Conservation (phyloP, 352 stramenopile species). For the Globisporangium ultimum region DNA sequence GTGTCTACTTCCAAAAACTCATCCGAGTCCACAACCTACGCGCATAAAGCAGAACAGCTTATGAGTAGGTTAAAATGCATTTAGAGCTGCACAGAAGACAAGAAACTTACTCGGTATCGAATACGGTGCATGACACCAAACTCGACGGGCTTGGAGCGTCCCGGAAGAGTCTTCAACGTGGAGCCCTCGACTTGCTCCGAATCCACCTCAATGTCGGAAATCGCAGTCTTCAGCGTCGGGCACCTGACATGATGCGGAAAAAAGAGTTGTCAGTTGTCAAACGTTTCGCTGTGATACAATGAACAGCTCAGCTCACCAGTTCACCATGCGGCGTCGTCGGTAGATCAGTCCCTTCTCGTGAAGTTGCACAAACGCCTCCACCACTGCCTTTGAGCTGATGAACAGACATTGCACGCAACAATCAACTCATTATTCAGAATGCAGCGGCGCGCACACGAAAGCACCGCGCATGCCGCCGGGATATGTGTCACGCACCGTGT, state of each 20-base stretch:
- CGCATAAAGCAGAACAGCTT: background rate
- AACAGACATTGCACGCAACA: background rate
- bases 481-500: conserved; percentile 88
- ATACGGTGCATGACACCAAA: conserved; percentile 87
- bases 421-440: background rate
- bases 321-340: conserved; percentile 94
- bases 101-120: conserved; percentile 48
- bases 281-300: background rate
- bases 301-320: conserved; percentile 90
- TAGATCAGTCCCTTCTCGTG: conserved; percentile 98
- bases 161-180: conserved; percentile 72
- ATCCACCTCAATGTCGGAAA: conserved; percentile 98
- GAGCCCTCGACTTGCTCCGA: conserved; percentile 93
- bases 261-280: too few relatives aligned
- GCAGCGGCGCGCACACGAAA: too few relatives aligned
- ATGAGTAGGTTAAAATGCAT: background rate
- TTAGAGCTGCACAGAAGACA: too few relatives aligned
- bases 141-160: conserved; percentile 65
- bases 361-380: conserved; percentile 82
- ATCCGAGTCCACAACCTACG: conserved; percentile 45
- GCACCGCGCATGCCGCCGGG: too few relatives aligned
- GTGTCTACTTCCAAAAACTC: conserved; percentile 94
- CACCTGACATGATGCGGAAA: conserved; percentile 28
- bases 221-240: conserved; percentile 93
- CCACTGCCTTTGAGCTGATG: conserved; percentile 41